Conservation (phyloP, 2,329 filamentous ascomycete species). For the Fusarium sterilihyphosum region DNA sequence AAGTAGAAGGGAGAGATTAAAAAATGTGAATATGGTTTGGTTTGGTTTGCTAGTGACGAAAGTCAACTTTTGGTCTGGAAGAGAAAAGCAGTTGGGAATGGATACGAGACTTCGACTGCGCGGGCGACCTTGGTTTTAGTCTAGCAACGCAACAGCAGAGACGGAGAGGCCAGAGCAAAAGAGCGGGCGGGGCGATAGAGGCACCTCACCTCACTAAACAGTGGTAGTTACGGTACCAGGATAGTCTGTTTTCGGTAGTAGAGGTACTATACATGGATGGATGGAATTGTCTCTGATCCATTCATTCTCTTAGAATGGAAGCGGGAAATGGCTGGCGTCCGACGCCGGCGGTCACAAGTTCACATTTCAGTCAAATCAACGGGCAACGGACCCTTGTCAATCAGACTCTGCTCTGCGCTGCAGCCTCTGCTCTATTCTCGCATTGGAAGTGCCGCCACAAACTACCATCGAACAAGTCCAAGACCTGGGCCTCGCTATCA, state of each 20-base stretch:
- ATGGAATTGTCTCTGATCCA: slow-evolving; percentile 7
- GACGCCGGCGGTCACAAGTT: slow-evolving; percentile 40
- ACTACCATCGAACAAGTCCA: slow-evolving; percentile 20
- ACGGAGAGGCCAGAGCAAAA: neutral
- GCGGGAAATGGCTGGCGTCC: slow-evolving; percentile 32
- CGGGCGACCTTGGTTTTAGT: slow-evolving; percentile 33
- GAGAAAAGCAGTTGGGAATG: slow-evolving; percentile 11
- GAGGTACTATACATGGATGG: slow-evolving; percentile 9
- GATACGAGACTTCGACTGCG: slow-evolving; percentile 15
- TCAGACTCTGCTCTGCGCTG: neutral
- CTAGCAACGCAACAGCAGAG: slow-evolving; percentile 15
- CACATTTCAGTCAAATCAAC: slow-evolving; percentile 36
- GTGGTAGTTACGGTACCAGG: neutral
- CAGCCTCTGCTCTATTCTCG: slow-evolving; percentile 2
- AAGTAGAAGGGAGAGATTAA: slow-evolving; percentile 10
- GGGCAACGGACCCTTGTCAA: slow-evolving; percentile 13
- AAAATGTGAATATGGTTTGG: slow-evolving; percentile 16
- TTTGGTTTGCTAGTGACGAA: slow-evolving; percentile 29
- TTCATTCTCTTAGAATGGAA: slow-evolving; percentile 7
- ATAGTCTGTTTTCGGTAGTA: slow-evolving; percentile 28
- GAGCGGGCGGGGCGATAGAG: slow-evolving; percentile 7
- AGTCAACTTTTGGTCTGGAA: neutral
- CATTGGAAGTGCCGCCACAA: slow-evolving; percentile 28
- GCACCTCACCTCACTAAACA: neutral
- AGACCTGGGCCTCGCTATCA: slow-evolving; percentile 15